These are phyloP conservation scores for Stachybotrys echinatus DNA, from an alignment of 2,329 filamentous ascomycete species.

Conservation along the genomic window DNA sequence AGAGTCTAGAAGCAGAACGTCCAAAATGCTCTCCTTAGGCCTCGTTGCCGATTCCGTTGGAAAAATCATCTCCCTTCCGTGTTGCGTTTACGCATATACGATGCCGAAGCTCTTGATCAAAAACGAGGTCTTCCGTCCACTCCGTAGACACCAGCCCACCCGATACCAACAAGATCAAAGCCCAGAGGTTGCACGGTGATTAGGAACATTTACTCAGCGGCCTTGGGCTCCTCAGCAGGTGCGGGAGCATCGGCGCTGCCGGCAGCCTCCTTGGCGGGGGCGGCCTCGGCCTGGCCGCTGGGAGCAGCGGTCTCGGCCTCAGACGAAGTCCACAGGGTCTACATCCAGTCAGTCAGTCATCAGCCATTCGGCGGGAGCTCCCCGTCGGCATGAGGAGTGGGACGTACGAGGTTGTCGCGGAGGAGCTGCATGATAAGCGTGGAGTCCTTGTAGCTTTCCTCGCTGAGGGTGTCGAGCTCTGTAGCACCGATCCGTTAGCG, in stretches of 20 bases:
- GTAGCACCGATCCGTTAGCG: constrained; percentile 12
- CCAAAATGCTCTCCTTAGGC: constrained; percentile 42
- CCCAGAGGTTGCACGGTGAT: constrained; percentile 42
- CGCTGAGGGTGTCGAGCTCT: constrained; percentile 94
- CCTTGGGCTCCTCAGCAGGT: constrained; percentile 63
- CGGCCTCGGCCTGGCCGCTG: constrained; percentile 41
- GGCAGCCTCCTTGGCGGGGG: constrained; percentile 42
- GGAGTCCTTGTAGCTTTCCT: constrained; percentile 99
- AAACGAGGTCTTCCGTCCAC: constrained; percentile 55
- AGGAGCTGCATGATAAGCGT: constrained; percentile 98
- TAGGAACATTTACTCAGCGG: constrained; percentile 47
- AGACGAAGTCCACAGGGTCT: constrained; percentile 99
- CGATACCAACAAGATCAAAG: constrained; percentile 29
- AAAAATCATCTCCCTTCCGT: constrained; percentile 31
- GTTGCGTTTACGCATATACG: constrained; percentile 32
- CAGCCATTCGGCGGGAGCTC: no score
- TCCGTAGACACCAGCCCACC: constrained; percentile 59
- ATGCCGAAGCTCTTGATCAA: constrained; percentile 42
- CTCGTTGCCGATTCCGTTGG: constrained; percentile 31
- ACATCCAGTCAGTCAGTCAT: constrained; percentile 21
- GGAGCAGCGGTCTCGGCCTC: constrained; percentile 78
- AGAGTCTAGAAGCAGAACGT: constrained; percentile 51
- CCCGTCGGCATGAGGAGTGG: no score
- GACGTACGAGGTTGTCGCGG: constrained; percentile 83
- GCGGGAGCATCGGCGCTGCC: constrained; percentile 53